Conservation (phyloP, 306 rosid species). For the Quercus engelmannii region DNA sequence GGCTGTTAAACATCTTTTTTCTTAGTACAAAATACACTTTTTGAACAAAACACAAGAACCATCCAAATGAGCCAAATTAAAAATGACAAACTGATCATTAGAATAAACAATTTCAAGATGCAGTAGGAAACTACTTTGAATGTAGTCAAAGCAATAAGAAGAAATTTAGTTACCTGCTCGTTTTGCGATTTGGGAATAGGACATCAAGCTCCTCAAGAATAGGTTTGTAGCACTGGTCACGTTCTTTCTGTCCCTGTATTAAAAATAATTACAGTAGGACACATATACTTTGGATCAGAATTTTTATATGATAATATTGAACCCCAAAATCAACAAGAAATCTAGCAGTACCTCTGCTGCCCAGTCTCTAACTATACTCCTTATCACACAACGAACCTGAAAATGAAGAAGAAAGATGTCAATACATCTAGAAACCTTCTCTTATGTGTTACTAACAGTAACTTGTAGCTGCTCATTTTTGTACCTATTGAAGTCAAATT, state of each 20-base stretch:
- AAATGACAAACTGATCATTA: background rate
- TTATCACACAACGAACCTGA: slow-evolving; percentile 86
- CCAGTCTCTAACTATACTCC: slow-evolving; percentile 97
- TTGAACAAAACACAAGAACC: background rate
- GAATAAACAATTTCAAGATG: slow-evolving; percentile 10
- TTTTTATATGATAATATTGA: slow-evolving; percentile 4
- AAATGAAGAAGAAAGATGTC: slow-evolving; percentile 3
- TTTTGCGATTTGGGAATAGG: slow-evolving; percentile 60
- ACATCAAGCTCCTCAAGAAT: slow-evolving; percentile 81
- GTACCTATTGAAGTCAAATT: background rate
- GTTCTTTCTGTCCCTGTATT: slow-evolving; percentile 82
- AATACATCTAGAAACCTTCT: background rate
- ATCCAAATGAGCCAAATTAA: background rate
- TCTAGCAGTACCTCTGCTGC: slow-evolving; percentile 66
- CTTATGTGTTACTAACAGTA: too few relatives aligned
- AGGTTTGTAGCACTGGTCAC: slow-evolving; percentile 94
- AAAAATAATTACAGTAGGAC: slow-evolving; percentile 7
- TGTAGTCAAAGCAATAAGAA: background rate
- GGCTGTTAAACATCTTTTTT: slow-evolving; percentile 48
- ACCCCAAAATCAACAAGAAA: slow-evolving; percentile 2
- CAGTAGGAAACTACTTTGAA: slow-evolving; percentile 10
- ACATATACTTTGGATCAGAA: slow-evolving; percentile 1
- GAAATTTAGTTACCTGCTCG: slow-evolving; percentile 47
- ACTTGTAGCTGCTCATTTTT: background rate
- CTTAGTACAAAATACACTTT: slow-evolving; percentile 25